Conservation (phyloP, 768 basidiomycete genomes). For the Lactarius tabidus region DNA sequence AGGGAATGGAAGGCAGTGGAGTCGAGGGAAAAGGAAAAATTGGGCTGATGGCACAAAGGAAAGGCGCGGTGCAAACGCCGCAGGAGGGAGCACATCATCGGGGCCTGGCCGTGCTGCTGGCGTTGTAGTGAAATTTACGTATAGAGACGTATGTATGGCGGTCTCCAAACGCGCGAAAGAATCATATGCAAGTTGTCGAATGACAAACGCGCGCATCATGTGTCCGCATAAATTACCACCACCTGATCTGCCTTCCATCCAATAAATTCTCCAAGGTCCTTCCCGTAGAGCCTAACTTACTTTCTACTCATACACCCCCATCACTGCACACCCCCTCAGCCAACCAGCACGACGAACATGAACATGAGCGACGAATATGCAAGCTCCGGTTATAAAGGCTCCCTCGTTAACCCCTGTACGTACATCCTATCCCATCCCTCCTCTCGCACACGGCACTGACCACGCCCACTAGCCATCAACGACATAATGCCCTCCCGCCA, state of each 20-base stretch:
- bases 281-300: too few species aligned
- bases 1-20: background rate
- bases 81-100: background rate
- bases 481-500: conserved; percentile 8
- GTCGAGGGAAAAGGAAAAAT: background rate
- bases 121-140: too few species aligned
- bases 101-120: background rate
- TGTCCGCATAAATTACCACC: background rate
- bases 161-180: background rate
- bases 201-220: background rate
- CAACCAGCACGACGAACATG: background rate
- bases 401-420: conserved; percentile 21
- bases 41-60: background rate
- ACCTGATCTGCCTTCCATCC: background rate
- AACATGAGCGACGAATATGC: conserved; percentile 27
- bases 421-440: background rate
- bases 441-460: background rate
- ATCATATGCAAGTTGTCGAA: background rate
- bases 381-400: conserved; percentile 24
- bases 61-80: background rate
- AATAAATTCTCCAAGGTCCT: too few species aligned
- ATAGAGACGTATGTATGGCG: too few species aligned
- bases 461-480: conserved; percentile 2
- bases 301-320: background rate
- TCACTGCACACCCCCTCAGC: background rate